Evolutionary conservation across 192 early-diverging fungal genomes (phyloP).

Genomic region (Gaertneriomyces sp.): DNA sequence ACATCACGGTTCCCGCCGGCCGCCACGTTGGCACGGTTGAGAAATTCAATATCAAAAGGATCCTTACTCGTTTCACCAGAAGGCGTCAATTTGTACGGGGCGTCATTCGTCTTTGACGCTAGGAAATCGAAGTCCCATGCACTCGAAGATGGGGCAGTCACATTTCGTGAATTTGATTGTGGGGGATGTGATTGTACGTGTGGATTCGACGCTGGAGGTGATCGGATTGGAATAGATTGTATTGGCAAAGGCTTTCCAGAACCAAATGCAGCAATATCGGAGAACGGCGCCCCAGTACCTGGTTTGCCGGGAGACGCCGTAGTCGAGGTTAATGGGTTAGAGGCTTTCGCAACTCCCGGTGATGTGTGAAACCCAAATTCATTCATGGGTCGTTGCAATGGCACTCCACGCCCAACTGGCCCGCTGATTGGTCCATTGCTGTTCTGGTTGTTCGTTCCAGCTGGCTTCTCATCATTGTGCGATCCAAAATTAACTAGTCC

Average conservation of each 20-base stretch:
- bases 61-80: neutral
- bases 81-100: neutral
- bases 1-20: neutral
- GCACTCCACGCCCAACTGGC: neutral
- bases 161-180: neutral
- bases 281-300: neutral
- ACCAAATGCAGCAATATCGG: neutral
- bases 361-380: neutral
- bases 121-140: constrained; percentile 32
- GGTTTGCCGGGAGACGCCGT: neutral
- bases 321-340: neutral
- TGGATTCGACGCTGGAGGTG: neutral
- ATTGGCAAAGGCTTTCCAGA: neutral
- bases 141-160: neutral
- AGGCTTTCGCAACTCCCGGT: neutral
- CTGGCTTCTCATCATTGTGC: constrained; percentile 11
- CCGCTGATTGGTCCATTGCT: constrained; percentile 13
- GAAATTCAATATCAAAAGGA: constrained; percentile 18
- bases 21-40: neutral
- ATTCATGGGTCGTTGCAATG: neutral
- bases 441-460: constrained; percentile 14
- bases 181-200: neutral
- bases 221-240: neutral
- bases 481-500: constrained; percentile 29
- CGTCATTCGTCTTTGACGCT: constrained; percentile 1